Evolutionary conservation across 2,329 filamentous ascomycete species (phyloP).

Genomic region (Epichloe festucae): DNA sequence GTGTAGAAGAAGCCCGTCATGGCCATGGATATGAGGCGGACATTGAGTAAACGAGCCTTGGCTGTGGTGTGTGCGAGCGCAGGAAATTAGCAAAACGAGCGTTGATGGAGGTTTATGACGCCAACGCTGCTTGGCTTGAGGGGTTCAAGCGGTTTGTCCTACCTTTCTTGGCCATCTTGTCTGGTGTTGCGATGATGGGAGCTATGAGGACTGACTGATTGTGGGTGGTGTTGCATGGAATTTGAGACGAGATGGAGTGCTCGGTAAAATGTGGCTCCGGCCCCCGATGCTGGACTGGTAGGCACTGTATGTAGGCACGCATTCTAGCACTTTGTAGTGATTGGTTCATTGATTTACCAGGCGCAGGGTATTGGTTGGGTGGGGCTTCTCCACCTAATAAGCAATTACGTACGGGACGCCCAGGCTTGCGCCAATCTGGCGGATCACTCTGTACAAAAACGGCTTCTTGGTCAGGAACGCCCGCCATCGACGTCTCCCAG

Average conservation of each 20-base stretch:
- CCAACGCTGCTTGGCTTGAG: neutral
- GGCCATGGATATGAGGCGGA: constrained; percentile 95
- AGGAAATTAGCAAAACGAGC: constrained; percentile 5
- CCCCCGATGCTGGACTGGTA: neutral
- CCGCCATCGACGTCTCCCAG: no score
- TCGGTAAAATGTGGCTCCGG: constrained; percentile 9
- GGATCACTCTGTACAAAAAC: no score
- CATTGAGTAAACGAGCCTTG: constrained; percentile 84
- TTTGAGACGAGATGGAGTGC: neutral
- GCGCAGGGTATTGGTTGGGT: no score
- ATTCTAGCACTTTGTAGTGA: no score
- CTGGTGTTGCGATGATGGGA: neutral
- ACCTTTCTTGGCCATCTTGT: constrained; percentile 16
- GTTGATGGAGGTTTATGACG: neutral
- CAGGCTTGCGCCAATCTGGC: no score
- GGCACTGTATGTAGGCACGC: no score
- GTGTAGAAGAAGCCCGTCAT: constrained; percentile 98
- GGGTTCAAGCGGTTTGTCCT: neutral
- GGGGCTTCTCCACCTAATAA: no score
- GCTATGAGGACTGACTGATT: neutral
- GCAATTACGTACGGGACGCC: no score
- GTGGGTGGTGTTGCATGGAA: neutral
- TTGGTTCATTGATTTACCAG: neutral
- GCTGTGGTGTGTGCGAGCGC: constrained; percentile 30
- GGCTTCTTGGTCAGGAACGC: no score